A percentile compares a stretch with the other conserved stretches of the same genome.
phyloP scores from a whole-genome alignment of 768 basidiomycete genomes.

The Mycena leptocephala region DNA sequence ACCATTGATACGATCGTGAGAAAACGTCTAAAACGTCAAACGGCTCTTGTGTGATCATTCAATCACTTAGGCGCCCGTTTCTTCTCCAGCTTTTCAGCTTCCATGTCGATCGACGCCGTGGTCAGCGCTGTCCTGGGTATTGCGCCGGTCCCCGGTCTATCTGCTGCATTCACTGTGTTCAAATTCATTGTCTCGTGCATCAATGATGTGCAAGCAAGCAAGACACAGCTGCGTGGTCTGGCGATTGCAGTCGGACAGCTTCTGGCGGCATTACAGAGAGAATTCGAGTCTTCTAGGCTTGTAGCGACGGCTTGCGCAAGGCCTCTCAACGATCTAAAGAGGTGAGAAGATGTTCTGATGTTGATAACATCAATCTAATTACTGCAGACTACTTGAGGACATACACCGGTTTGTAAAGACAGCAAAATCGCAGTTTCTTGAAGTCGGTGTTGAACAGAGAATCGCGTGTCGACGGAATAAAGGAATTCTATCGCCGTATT shows the following conservation, averaged over 20 bases:
- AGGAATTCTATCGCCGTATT: constrained; percentile 4
- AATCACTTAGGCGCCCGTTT: too few species aligned
- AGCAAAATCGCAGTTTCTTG: not conserved
- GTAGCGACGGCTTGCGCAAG: not conserved
- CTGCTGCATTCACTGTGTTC: not conserved
- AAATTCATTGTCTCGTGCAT: constrained; percentile 13
- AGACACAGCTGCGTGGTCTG: not conserved
- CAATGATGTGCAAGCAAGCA: not conserved
- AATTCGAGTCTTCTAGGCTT: not conserved
- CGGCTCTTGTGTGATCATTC: too few species aligned
- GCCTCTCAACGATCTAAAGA: constrained; percentile 1
- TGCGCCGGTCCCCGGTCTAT: constrained; percentile 15
- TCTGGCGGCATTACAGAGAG: not conserved
- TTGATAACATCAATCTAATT: too few species aligned
- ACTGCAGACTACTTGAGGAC: not conserved
- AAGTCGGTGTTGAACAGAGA: not conserved
- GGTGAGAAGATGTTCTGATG: not conserved
- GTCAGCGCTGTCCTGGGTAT: constrained; percentile 15
- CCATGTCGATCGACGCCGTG: not conserved
- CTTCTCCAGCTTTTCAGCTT: too few species aligned
- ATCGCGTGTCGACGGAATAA: not conserved
- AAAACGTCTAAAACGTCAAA: too few species aligned
- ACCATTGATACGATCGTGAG: too few species aligned
- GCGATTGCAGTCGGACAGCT: not conserved
- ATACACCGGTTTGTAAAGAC: not conserved